Percentiles rank a stretch among this genome's conserved stretches.
These are phyloP conservation scores for Sinapis alba DNA, from an alignment of 441 rosid species.

Conservation along the genomic window DNA sequence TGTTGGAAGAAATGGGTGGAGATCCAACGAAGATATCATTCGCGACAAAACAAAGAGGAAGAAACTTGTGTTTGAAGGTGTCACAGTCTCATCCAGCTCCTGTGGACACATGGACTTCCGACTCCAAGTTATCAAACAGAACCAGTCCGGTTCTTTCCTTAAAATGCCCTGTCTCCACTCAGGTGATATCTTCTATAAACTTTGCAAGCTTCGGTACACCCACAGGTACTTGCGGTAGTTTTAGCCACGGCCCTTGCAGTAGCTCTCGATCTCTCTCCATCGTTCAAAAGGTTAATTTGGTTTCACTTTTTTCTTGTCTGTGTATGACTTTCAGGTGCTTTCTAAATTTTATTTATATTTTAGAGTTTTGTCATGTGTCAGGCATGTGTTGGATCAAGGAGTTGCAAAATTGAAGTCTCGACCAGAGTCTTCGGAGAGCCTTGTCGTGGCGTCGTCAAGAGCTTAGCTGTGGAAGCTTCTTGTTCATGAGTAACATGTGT, in stretches of 20 bases:
- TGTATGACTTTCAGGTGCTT: neutral
- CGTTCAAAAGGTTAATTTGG: constrained; percentile 65
- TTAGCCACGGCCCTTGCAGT: constrained; percentile 66
- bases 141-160: constrained; percentile 56
- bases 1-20: constrained; percentile 93
- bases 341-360: constrained; percentile 7
- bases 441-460: constrained; percentile 68
- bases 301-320: neutral
- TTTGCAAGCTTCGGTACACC: constrained; percentile 96
- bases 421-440: constrained; percentile 71
- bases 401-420: constrained; percentile 73
- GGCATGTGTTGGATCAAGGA: constrained; percentile 85
- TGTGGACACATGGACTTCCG: constrained; percentile 67
- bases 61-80: constrained; percentile 64
- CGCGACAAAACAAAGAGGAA: constrained; percentile 55
- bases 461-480: constrained; percentile 90
- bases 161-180: constrained; percentile 63
- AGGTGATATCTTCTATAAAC: constrained; percentile 72
- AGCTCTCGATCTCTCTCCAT: constrained; percentile 63
- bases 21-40: constrained; percentile 80
- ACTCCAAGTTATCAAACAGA: constrained; percentile 45
- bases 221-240: constrained; percentile 77
- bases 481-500: constrained; percentile 52
- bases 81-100: constrained; percentile 82
- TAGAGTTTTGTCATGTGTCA: constrained; percentile 38